These are phyloP conservation scores for Vaccinium corymbosum DNA, from an alignment of 148 eudicot species.

Conservation along the genomic window DNA sequence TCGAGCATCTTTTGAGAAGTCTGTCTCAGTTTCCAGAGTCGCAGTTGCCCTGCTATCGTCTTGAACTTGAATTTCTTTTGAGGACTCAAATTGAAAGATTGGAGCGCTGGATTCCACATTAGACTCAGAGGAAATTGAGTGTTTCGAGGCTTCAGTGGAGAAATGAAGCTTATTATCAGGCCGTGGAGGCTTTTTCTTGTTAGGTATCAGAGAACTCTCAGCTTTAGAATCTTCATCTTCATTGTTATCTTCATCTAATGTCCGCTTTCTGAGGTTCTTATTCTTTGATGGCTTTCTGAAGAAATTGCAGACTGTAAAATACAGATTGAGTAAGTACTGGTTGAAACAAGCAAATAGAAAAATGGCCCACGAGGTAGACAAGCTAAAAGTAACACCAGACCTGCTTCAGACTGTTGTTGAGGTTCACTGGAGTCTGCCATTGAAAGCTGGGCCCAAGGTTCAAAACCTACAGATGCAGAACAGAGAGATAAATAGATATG, in stretches of 20 bases:
- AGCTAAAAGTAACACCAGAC: constrained; percentile 11
- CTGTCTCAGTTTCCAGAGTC: constrained; percentile 87
- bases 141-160: constrained; percentile 53
- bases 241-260: constrained; percentile 36
- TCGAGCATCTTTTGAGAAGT: constrained; percentile 69
- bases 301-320: constrained; percentile 67
- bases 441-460: not conserved
- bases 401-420: constrained; percentile 28
- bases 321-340: not conserved
- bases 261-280: constrained; percentile 71
- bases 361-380: not conserved
- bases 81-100: constrained; percentile 71
- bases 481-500: not conserved
- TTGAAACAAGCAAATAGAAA: not conserved
- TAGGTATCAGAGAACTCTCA: constrained; percentile 33
- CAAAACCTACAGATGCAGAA: constrained; percentile 6
- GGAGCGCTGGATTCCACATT: constrained; percentile 33
- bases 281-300: constrained; percentile 72
- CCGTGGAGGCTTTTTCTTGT: constrained; percentile 38
- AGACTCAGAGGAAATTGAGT: constrained; percentile 26
- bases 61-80: constrained; percentile 70
- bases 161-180: constrained; percentile 60
- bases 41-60: constrained; percentile 93
- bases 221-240: constrained; percentile 35
- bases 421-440: constrained; percentile 25